Conservation (phyloP, 2,329 filamentous ascomycete species). For the Diaporthe ampelina region DNA sequence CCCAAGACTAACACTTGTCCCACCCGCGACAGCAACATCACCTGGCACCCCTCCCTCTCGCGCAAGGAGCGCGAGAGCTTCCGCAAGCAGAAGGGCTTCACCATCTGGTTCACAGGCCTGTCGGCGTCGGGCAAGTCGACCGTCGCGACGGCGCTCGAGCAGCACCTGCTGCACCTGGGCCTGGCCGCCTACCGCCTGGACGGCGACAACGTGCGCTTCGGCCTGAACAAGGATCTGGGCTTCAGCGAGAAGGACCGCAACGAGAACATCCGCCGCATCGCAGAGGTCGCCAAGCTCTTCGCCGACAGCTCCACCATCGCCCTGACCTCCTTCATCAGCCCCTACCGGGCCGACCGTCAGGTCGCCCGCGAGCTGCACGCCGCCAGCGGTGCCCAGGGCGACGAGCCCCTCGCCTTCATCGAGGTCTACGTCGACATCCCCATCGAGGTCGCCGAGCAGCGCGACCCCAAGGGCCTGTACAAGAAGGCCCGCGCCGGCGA, state of each 20-base stretch:
- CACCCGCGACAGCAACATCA: constrained; percentile 78
- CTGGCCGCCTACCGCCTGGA: constrained; percentile 92
- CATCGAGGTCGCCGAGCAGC: constrained; percentile 91
- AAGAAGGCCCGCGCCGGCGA: constrained; percentile 95
- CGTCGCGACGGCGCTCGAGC: constrained; percentile 95
- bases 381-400: constrained; percentile 65
- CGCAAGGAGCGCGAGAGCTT: constrained; percentile 80
- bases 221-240: constrained; percentile 96
- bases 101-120: constrained; percentile 97
- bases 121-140: constrained; percentile 98
- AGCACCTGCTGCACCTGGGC: constrained; percentile 90
- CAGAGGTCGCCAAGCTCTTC: constrained; percentile 97
- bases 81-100: constrained; percentile 90
- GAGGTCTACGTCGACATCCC: constrained; percentile 96
- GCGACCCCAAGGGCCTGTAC: constrained; percentile 97
- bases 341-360: constrained; percentile 88
- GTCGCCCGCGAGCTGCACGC: constrained; percentile 86
- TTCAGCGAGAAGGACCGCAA: constrained; percentile 94
- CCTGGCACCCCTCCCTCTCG: constrained; percentile 87
- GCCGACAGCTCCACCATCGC: constrained; percentile 90
- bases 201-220: constrained; percentile 98
- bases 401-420: constrained; percentile 86
- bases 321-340: constrained; percentile 96
- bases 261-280: constrained; percentile 97
- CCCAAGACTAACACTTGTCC: constrained; percentile 35